Conservation (phyloP, 2,329 filamentous ascomycete species). For the Colletotrichum musicola region DNA sequence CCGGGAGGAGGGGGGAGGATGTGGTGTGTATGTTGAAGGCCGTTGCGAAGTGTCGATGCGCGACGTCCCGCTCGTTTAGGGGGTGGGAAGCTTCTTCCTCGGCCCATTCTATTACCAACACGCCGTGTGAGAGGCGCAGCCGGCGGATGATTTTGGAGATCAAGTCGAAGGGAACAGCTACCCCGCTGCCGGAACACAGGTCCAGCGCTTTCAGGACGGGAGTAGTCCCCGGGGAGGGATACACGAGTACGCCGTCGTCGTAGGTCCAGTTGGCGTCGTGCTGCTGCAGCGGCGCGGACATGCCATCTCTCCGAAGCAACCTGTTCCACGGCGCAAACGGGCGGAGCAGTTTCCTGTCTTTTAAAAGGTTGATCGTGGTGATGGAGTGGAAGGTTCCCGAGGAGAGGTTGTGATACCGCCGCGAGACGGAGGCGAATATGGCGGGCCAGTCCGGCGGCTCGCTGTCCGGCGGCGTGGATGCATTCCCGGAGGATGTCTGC, state of each 20-base stretch:
- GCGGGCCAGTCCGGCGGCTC: constrained; percentile 52
- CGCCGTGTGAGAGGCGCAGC: constrained; percentile 62
- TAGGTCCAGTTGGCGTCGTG: constrained; percentile 67
- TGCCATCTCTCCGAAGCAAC: constrained; percentile 55
- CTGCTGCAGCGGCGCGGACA: constrained; percentile 57
- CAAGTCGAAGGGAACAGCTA: constrained; percentile 64
- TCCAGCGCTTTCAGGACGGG: constrained; percentile 61
- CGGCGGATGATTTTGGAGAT: constrained; percentile 65
- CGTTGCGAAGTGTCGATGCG: constrained; percentile 71
- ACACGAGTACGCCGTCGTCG: constrained; percentile 67
- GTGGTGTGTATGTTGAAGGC: constrained; percentile 62
- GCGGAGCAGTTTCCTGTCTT: constrained; percentile 43
- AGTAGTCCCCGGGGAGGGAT: constrained; percentile 50
- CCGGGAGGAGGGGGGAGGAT: constrained; percentile 12
- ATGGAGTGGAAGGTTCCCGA: constrained; percentile 38
- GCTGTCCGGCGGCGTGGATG: not conserved
- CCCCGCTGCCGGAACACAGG: constrained; percentile 57
- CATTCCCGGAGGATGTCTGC: not conserved
- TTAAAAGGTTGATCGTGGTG: constrained; percentile 40
- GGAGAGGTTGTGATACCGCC: constrained; percentile 66
- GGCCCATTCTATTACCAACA: constrained; percentile 76
- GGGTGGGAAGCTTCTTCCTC: constrained; percentile 64
- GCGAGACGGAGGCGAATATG: constrained; percentile 62
- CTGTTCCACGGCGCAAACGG: constrained; percentile 60
- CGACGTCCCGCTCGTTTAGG: constrained; percentile 62